Evolutionary conservation across 1,284 basidiomycete genomes (phyloP), one percentile per base, ranked within the genome.

Genomic region (Puccinia horiana): DNA sequence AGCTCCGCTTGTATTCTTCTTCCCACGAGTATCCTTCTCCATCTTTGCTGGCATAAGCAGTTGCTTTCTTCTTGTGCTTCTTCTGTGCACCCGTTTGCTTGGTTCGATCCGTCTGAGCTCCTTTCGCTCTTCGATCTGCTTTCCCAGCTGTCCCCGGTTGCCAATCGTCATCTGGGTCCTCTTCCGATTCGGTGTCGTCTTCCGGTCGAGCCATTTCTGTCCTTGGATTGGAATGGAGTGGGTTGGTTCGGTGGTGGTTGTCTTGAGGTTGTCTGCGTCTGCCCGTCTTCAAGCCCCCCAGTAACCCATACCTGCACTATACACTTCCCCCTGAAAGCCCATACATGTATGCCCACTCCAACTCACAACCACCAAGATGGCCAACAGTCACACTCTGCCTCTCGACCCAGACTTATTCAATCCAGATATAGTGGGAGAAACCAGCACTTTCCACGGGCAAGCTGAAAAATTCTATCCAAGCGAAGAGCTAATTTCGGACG

Each of bases 1-100:
- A 99, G 72, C 93, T 94, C 65, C 95, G 92, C 74, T 94, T 92
- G 87, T 96, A 98, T 11, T 93, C 92, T 0, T 93, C 96, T 87
- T 98, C 96, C 96, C 96, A 98, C 42, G 95, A 94, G 85, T 96
- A 96, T 20, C 86, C 86, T 40, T 85, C 67, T 6, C 80, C 80
- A 37, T 81, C 80, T 37, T 81, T 81, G 42, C 80, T 81, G 23
- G 80, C 80, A 67, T 81, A 81, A 4, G 72, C 80, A 14, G 72
- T 81, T 9, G 72, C 58, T 47, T 75, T 75, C 70, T 75, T 81
- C 70, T 81, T 81, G 37, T 69, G 67, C 42, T 81, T 81, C 74
- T 76, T 76, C 40, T 56, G 40, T 29, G 32, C 16, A 9, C 40
- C 54, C 8, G n/a, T 29, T 18, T 58, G 18, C 74, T 76, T 76